Conservation (phyloP, 148 eudicot genomes). For the Selenicereus undatus region DNA sequence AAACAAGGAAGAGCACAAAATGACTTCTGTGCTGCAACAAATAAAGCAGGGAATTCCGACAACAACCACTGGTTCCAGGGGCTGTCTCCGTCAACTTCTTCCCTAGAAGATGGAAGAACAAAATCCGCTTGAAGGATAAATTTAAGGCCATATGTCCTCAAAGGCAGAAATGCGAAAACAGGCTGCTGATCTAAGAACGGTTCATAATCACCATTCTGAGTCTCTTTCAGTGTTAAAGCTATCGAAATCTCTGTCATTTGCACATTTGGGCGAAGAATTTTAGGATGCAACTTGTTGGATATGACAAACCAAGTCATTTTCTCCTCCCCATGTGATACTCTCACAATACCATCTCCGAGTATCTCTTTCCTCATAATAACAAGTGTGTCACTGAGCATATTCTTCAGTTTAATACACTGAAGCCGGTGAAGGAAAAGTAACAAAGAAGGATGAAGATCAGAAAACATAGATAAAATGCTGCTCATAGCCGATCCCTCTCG, state of each 20-base stretch:
- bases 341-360: slow-evolving; percentile 69
- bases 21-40: slow-evolving; percentile 66
- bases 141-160: slow-evolving; percentile 91
- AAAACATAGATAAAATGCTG: slow-evolving; percentile 67
- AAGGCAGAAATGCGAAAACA: slow-evolving; percentile 93
- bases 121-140: slow-evolving; percentile 97
- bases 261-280: slow-evolving; percentile 61
- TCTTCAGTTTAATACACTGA: slow-evolving; percentile 63
- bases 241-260: slow-evolving; percentile 75
- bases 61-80: slow-evolving; percentile 98
- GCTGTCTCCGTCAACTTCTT: slow-evolving; percentile 94
- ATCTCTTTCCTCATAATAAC: slow-evolving; percentile 71
- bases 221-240: slow-evolving; percentile 80
- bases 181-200: slow-evolving; percentile 80
- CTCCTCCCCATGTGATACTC: slow-evolving; percentile 66
- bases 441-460: slow-evolving; percentile 91
- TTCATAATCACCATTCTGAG: slow-evolving; percentile 49
- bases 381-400: slow-evolving; percentile 54
- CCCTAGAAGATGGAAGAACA: slow-evolving; percentile 97
- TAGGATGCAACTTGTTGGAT: slow-evolving; percentile 57
- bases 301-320: slow-evolving; percentile 81
- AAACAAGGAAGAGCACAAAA: slow-evolving; percentile 79
- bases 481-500: slow-evolving; percentile 43
- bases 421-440: slow-evolving; percentile 96
- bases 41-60: slow-evolving; percentile 77